phyloP scores from a whole-genome alignment of 495 filamentous ascomycete species.

The Aspergillus kassunensis region DNA sequence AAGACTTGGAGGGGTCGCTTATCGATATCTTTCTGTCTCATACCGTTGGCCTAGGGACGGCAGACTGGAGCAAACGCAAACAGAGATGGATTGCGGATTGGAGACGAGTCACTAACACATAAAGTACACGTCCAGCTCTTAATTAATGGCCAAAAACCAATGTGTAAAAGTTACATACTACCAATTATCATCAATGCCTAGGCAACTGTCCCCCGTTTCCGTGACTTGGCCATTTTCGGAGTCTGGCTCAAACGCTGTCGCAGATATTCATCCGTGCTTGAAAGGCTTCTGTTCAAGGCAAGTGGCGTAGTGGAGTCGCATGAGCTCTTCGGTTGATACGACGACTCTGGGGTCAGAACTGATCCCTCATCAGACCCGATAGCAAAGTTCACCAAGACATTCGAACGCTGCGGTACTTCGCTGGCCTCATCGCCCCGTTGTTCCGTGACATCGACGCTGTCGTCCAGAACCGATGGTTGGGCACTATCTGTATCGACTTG shows the following conservation, averaged over 20 bases:
- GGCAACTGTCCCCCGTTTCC: slow-evolving; percentile 1
- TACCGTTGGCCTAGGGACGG: too few relatives aligned
- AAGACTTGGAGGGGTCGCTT: slow-evolving; percentile 15
- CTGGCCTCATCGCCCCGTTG: neutral
- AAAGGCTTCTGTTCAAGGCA: neutral
- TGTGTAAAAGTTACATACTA: slow-evolving; percentile 4
- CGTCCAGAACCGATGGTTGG: neutral
- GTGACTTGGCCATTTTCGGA: neutral
- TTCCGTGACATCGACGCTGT: neutral
- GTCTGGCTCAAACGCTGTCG: slow-evolving; percentile 2
- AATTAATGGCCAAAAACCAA: too few relatives aligned
- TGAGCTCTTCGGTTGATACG: neutral
- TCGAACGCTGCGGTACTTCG: neutral
- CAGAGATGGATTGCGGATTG: too few relatives aligned
- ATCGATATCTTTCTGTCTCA: slow-evolving; percentile 9
- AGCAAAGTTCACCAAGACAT: neutral
- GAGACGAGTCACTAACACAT: too few relatives aligned
- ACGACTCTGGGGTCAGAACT: neutral
- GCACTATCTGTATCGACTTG: neutral
- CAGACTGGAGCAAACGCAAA: too few relatives aligned
- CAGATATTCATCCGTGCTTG: neutral
- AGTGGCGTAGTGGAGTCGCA: neutral
- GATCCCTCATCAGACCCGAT: neutral
- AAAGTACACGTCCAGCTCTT: too few relatives aligned
- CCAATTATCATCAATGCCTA: neutral